phyloP scores from a whole-genome alignment of 495 filamentous ascomycete genomes.

The Penicillium lagena region DNA sequence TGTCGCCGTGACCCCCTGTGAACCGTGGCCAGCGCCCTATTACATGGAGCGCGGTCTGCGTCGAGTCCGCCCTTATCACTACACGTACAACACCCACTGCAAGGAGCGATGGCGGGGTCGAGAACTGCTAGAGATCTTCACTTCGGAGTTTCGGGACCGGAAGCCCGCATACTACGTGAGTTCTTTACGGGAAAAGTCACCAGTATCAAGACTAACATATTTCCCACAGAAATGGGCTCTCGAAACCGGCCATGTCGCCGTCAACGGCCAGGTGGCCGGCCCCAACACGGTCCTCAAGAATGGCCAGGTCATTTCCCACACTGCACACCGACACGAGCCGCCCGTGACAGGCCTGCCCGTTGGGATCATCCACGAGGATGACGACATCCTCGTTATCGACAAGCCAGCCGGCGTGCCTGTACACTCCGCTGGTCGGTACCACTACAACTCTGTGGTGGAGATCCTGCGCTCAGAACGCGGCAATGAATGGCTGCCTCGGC shows the following conservation, averaged over 20 bases:
- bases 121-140: slow-evolving; percentile 71
- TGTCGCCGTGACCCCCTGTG: slow-evolving; percentile 54
- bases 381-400: slow-evolving; percentile 89
- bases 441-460: slow-evolving; percentile 89
- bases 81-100: slow-evolving; percentile 89
- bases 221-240: slow-evolving; percentile 66
- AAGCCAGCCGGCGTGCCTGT: slow-evolving; percentile 94
- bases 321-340: slow-evolving; percentile 91
- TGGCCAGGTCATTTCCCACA: slow-evolving; percentile 85
- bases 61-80: slow-evolving; percentile 82
- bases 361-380: slow-evolving; percentile 79
- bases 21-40: slow-evolving; percentile 64
- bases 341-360: slow-evolving; percentile 78
- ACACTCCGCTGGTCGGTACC: slow-evolving; percentile 89
- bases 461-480: slow-evolving; percentile 79
- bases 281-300: slow-evolving; percentile 60
- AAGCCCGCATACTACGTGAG: slow-evolving; percentile 79
- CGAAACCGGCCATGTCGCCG: slow-evolving; percentile 60
- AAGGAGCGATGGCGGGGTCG: slow-evolving; percentile 84
- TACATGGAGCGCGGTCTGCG: slow-evolving; percentile 74
- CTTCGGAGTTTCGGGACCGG: slow-evolving; percentile 71
- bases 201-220: slow-evolving; percentile 1
- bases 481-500: slow-evolving; percentile 63
- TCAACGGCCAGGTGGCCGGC: slow-evolving; percentile 62
- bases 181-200: background rate